Evolutionary conservation across 768 basidiomycete species (phyloP).

Genomic region (Roridomyces roridus): DNA sequence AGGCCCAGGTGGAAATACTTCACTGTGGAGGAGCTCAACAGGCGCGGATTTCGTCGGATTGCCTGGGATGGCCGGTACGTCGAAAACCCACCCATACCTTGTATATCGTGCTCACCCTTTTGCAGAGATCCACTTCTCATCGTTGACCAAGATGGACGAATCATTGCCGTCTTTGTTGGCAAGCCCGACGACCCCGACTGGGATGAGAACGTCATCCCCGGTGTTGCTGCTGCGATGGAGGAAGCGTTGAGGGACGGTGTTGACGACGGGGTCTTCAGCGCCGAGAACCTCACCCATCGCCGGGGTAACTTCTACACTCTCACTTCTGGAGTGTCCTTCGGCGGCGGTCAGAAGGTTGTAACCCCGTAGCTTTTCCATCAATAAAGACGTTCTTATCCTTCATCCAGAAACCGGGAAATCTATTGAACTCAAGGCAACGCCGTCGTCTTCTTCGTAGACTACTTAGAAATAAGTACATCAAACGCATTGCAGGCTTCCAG

Average conservation of each 20-base stretch:
- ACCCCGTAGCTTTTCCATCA: not conserved
- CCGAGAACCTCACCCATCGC: not conserved
- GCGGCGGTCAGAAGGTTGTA: slow-evolving; percentile 4
- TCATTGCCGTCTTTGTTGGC: not conserved
- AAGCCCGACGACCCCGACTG: not conserved
- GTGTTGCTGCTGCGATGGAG: not conserved
- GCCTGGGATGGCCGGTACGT: too few species aligned
- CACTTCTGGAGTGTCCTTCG: not conserved
- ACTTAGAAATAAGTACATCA: not conserved
- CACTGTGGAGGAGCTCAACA: too few species aligned
- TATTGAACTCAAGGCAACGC: not conserved
- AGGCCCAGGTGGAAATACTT: too few species aligned
- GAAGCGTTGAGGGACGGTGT: too few species aligned
- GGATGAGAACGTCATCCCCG: not conserved
- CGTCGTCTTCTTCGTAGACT: not conserved
- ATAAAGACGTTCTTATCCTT: not conserved
- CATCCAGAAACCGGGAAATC: not conserved
- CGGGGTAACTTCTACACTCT: not conserved
- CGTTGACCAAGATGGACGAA: not conserved
- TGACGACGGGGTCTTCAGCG: not conserved
- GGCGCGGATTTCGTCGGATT: too few species aligned
- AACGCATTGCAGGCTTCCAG: not conserved
- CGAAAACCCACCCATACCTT: too few species aligned
- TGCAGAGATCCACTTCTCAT: not conserved
- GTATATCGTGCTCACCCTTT: too few species aligned